These are phyloP conservation scores for Pseudogymnoascus sp. DNA, from an alignment of 2,329 filamentous ascomycete genomes.

Conservation along the genomic window DNA sequence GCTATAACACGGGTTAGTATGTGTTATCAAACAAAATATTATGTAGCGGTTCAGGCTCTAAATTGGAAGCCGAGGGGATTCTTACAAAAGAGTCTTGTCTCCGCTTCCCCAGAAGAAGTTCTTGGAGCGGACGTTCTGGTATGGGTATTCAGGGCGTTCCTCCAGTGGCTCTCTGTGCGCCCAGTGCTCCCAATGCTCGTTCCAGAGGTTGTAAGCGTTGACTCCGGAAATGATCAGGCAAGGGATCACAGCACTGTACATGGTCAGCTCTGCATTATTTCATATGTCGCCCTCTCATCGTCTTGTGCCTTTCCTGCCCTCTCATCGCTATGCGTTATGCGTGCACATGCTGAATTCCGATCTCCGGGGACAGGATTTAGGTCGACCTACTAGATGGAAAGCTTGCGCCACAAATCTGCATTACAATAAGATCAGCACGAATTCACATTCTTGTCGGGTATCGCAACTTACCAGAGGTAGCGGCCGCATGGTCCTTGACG, in stretches of 20 bases:
- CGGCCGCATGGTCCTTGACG: constrained; percentile 82
- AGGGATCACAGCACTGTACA: constrained; percentile 64
- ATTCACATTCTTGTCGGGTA: background rate
- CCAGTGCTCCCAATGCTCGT: constrained; percentile 96
- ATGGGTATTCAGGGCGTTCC: constrained; percentile 88
- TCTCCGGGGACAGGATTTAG: constrained; percentile 19
- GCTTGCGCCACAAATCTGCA: constrained; percentile 87
- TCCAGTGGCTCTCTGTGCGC: constrained; percentile 76
- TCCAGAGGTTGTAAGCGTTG: constrained; percentile 90
- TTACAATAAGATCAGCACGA: constrained; percentile 29
- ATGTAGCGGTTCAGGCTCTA: background rate
- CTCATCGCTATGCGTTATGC: background rate
- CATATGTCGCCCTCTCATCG: background rate
- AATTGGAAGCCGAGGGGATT: constrained; percentile 19
- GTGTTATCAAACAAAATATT: background rate
- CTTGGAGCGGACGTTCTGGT: constrained; percentile 96
- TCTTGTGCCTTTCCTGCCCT: background rate
- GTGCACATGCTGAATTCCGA: background rate
- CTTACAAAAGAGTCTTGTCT: constrained; percentile 77
- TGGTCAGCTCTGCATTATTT: constrained; percentile 13
- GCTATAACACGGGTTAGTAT: constrained; percentile 39
- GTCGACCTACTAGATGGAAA: constrained; percentile 81
- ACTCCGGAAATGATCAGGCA: constrained; percentile 60
- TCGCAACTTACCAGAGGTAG: constrained; percentile 65
- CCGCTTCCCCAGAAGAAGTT: constrained; percentile 94